phyloP scores from a whole-genome alignment of 2,329 filamentous ascomycete species.

The Capronia americana region DNA sequence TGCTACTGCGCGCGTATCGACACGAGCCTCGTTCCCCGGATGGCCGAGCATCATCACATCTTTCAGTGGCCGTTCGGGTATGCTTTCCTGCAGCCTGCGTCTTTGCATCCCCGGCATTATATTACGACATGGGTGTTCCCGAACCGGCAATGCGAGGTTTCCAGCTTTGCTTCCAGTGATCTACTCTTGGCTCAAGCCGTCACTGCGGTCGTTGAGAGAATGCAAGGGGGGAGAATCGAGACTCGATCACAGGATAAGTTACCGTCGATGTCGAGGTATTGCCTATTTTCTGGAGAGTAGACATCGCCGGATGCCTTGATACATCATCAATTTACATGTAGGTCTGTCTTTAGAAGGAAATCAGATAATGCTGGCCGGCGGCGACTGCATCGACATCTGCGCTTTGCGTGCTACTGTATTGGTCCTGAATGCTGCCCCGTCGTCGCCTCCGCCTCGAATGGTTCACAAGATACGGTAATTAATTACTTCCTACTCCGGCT shows the following conservation, averaged over 20 bases:
- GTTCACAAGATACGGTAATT: not conserved
- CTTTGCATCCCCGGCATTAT: not conserved
- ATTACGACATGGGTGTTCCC: not conserved
- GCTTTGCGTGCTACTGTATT: not conserved
- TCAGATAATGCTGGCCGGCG: not conserved
- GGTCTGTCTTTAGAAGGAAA: not conserved
- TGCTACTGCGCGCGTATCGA: slow-evolving; percentile 5
- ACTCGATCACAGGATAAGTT: not conserved
- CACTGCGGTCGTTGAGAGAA: not conserved
- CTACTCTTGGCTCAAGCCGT: not conserved
- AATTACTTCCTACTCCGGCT: not conserved
- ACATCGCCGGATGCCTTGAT: too few species aligned
- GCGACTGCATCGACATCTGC: not conserved
- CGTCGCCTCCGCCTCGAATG: not conserved
- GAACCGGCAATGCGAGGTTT: slow-evolving; percentile 4
- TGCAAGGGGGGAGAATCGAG: not conserved
- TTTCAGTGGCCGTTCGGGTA: slow-evolving; percentile 8
- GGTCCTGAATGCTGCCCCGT: not conserved
- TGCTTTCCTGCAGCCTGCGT: slow-evolving; percentile 15
- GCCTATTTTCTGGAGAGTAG: not conserved
- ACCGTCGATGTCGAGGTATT: not conserved
- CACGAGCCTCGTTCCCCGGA: not conserved
- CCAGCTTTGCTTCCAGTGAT: not conserved
- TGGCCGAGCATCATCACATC: not conserved
- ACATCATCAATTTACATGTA: not conserved